Conservation (phyloP, 2,329 filamentous ascomycete species). For the Ophiostoma tasmaniense region DNA sequence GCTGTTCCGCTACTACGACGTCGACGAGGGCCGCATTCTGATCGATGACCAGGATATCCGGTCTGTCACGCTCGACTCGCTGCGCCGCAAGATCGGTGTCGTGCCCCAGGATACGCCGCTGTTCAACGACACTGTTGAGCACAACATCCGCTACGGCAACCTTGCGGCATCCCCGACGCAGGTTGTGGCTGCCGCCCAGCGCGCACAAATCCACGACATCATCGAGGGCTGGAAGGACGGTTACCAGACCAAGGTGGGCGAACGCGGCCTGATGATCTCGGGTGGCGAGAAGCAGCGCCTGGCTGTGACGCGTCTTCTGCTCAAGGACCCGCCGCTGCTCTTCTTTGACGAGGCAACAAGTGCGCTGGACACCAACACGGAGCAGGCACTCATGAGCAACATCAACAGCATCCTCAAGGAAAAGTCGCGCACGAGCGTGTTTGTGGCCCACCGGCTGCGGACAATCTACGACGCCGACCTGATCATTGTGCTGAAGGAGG, state of each 20-base stretch:
- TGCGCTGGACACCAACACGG: conserved; percentile 52
- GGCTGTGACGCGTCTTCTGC: conserved; percentile 37
- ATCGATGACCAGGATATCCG: conserved; percentile 92
- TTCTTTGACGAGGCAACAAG: conserved; percentile 27
- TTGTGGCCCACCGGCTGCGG: conserved; percentile 83
- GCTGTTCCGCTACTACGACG: conserved; percentile 90
- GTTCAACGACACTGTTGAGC: conserved; percentile 92
- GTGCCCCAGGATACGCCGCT: conserved; percentile 95
- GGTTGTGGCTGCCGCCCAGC: conserved; percentile 67
- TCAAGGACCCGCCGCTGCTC: conserved; percentile 33
- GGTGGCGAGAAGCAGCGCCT: conserved; percentile 51
- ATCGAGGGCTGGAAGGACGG: conserved; percentile 75
- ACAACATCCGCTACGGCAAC: conserved; percentile 90
- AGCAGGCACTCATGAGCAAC: conserved; percentile 79
- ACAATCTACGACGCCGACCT: conserved; percentile 91
- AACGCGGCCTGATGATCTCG: conserved; percentile 31
- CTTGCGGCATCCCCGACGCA: conserved; percentile 61
- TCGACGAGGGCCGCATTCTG: conserved; percentile 72
- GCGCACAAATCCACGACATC: conserved; percentile 78
- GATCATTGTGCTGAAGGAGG: conserved; percentile 83
- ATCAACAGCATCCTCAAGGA: conserved; percentile 89
- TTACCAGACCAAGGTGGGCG: conserved; percentile 79
- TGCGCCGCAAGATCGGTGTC: conserved; percentile 81
- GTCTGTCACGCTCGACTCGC: conserved; percentile 69
- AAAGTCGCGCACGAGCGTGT: conserved; percentile 83